Evolutionary conservation across 2,329 filamentous ascomycete species (phyloP), one percentile per base, ranked within the genome.

Genomic region (Ophiostoma perfectum): DNA sequence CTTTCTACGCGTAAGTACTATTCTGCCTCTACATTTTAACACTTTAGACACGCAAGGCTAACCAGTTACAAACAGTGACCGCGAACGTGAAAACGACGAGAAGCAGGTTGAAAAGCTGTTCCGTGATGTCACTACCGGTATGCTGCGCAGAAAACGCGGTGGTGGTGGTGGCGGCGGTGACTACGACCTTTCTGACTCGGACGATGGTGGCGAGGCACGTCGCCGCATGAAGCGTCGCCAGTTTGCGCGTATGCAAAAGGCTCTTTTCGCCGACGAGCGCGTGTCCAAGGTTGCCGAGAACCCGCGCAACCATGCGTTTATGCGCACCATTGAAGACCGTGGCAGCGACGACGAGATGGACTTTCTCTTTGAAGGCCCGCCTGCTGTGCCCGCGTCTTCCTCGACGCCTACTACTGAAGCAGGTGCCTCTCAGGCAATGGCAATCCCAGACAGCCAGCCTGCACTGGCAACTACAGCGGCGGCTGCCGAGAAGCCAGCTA

Each of bases 221-320:
- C 87, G 90, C 63, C 88, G 92, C 66, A 88, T 90, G 81, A 97
- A 96, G 81, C 89, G 92, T 66, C 85, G 89, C 52, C 92, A 97
- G 75, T 96, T 96, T 78, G 90, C 90, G 47, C 91, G 92, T 79
- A 96, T 97, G 90, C 90, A 93, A 68, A 93, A 92, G 77, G 91
- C 93, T 6, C 83, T 99, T 8, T 85, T 97, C 64, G 84, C 91
- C 38, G 93, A 98, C 74, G 93, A 97, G 77, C 92, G 92, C 49
- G 87, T 99, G 73, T 92, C 90, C 75, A 93, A 94, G 78, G 92
- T 98, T 71, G 93, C 92, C 45, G 88, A 92, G 76, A 93, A 96
- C 74, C 91, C 91, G 2, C 93, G 94, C 76, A 94, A 93, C 76
- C 85, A 90, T 70, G 95, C 95, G 0, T 99, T 99, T 80, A 84